Conservation (phyloP, 2,329 filamentous ascomycete species). For the Aspergillus eucalypticola region DNA sequence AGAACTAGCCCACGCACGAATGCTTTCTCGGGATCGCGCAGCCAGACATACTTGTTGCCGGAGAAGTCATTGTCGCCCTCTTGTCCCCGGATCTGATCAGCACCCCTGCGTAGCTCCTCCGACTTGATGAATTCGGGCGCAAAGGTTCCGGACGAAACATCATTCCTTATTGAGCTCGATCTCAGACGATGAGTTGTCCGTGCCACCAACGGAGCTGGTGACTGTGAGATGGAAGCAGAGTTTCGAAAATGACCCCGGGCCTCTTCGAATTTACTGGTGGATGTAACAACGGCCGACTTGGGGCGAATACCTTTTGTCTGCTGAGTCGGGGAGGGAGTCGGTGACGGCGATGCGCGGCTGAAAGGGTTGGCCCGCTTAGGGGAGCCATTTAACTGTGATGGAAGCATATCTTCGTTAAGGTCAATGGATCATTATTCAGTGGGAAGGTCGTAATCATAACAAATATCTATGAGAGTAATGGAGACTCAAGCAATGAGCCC, state of each 20-base stretch:
- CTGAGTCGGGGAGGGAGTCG: constrained; percentile 66
- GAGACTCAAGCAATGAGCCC: constrained; percentile 14
- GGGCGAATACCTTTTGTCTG: constrained; percentile 53
- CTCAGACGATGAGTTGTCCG: constrained; percentile 46
- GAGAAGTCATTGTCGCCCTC: constrained; percentile 99
- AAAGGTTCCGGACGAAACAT: constrained; percentile 75
- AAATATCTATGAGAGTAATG: constrained; percentile 7
- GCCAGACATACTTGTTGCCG: constrained; percentile 96
- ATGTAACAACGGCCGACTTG: constrained; percentile 72
- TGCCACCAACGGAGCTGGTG: constrained; percentile 48
- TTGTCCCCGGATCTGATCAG: constrained; percentile 65
- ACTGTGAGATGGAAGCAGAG: constrained; percentile 63
- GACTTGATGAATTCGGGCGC: constrained; percentile 94
- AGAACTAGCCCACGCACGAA: constrained; percentile 93
- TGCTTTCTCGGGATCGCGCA: constrained; percentile 80
- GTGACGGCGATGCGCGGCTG: constrained; percentile 57
- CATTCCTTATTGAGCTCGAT: constrained; percentile 66
- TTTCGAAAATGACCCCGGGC: constrained; percentile 64
- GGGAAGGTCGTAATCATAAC: constrained; percentile 19
- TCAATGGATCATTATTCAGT: constrained; percentile 34
- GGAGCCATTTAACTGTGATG: constrained; percentile 61
- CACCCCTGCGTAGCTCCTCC: constrained; percentile 67
- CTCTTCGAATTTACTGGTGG: constrained; percentile 49
- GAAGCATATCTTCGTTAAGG: constrained; percentile 48
- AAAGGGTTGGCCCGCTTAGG: constrained; percentile 82